Conservation (phyloP, 169 alveolate genomes). For the Theileria annulata region DNA sequence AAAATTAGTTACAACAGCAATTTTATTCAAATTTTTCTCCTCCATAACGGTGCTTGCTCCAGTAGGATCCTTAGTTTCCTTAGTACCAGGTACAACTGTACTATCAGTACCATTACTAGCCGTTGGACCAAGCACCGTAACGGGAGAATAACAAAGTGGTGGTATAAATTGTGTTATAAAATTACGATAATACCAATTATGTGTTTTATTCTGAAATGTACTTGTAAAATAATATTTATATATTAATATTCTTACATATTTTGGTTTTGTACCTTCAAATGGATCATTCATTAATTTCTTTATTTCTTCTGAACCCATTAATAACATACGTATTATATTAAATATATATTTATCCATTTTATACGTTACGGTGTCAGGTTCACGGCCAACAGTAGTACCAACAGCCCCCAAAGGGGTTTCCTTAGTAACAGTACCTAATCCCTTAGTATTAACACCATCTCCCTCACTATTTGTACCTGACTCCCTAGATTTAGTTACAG, state of each 20-base stretch:
- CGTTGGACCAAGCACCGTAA: too few species aligned
- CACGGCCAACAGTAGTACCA: background rate
- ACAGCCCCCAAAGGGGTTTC: too few species aligned
- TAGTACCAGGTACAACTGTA: too few species aligned
- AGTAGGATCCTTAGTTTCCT: too few species aligned
- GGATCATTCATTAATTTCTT: slow-evolving; percentile 33
- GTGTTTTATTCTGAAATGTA: background rate
- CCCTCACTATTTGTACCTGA: background rate
- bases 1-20: too few species aligned
- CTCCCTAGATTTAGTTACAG: background rate
- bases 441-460: background rate
- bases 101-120: background rate
- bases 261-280: slow-evolving; percentile 39
- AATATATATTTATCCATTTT: slow-evolving; percentile 7
- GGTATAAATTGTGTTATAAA: slow-evolving; percentile 36
- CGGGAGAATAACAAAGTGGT: slow-evolving; percentile 25
- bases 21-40: too few species aligned
- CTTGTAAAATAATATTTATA: slow-evolving; percentile 31
- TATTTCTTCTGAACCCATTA: slow-evolving; percentile 21
- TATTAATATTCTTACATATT: slow-evolving; percentile 49
- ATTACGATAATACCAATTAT: slow-evolving; percentile 20
- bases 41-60: too few species aligned
- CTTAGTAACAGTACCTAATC: too few species aligned
- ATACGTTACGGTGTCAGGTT: background rate
- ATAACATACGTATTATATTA: slow-evolving; percentile 17